Conservation (phyloP, 768 basidiomycete species). For the Mycena rebaudengoi region DNA sequence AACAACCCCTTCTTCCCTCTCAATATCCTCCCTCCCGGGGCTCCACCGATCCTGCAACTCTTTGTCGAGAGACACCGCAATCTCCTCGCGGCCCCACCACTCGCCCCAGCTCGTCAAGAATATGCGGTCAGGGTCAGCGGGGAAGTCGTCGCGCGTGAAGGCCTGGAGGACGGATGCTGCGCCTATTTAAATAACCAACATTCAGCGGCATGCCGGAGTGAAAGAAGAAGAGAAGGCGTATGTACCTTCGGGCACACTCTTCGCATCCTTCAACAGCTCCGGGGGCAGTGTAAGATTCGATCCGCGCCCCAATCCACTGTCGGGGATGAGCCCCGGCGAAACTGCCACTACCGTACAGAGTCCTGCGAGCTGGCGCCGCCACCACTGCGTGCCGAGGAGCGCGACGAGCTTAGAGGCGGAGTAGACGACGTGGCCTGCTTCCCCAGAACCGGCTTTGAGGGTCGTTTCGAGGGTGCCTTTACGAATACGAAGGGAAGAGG, state of each 20-base stretch:
- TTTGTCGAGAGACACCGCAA: slow-evolving; percentile 3
- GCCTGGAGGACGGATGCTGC: slow-evolving; percentile 12
- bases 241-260: background rate
- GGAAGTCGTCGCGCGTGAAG: slow-evolving; percentile 15
- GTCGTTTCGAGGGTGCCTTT: background rate
- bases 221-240: background rate
- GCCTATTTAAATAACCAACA: background rate
- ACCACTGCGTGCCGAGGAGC: slow-evolving; percentile 19
- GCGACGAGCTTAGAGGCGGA: slow-evolving; percentile 5
- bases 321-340: slow-evolving; percentile 20
- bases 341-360: slow-evolving; percentile 17
- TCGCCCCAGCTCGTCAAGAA: slow-evolving; percentile 29
- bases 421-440: background rate
- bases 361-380: slow-evolving; percentile 15
- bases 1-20: slow-evolving; percentile 4
- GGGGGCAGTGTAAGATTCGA: background rate
- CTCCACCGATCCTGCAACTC: slow-evolving; percentile 18
- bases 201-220: background rate
- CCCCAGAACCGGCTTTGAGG: slow-evolving; percentile 3
- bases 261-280: slow-evolving; percentile 10
- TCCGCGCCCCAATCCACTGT: background rate
- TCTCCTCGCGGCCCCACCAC: slow-evolving; percentile 18
- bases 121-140: slow-evolving; percentile 11
- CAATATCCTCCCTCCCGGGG: slow-evolving; percentile 9
- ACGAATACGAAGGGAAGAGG: background rate